Evolutionary conservation across 768 basidiomycete species (phyloP).

Genomic region (Phanerochaete sordida): DNA sequence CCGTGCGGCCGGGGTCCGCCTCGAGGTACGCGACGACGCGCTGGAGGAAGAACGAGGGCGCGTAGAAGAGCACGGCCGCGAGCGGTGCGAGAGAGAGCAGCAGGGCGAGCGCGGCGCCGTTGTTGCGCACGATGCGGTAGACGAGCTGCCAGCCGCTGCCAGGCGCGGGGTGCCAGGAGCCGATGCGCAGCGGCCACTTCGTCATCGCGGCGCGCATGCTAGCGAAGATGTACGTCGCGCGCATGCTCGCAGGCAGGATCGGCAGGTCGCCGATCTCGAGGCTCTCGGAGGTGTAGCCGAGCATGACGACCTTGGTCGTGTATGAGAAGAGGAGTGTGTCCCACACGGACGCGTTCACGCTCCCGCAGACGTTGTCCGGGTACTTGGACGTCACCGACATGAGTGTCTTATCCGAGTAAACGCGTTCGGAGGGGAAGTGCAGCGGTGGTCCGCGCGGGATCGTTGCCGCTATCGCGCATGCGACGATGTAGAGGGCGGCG

Average conservation of each 20-base stretch:
- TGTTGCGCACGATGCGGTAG: conserved; percentile 60
- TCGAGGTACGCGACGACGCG: conserved; percentile 64
- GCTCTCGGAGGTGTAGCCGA: conserved; percentile 68
- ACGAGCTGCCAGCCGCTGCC: conserved; percentile 60
- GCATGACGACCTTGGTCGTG: conserved; percentile 83
- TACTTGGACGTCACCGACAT: conserved; percentile 55
- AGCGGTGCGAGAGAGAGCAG: conserved; percentile 51
- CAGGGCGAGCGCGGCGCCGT: conserved; percentile 36
- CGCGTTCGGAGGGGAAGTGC: conserved; percentile 65
- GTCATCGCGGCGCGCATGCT: conserved; percentile 59
- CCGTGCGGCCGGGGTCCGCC: conserved; percentile 49
- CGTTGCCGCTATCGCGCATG: conserved; percentile 37
- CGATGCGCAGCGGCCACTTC: conserved; percentile 45
- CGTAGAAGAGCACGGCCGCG: conserved; percentile 58
- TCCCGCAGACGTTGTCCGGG: conserved; percentile 73
- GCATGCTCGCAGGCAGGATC: conserved; percentile 71
- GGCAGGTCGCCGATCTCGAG: conserved; percentile 89
- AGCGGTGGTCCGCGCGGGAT: conserved; percentile 74
- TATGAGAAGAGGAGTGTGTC: conserved; percentile 76
- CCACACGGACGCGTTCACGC: conserved; percentile 56
- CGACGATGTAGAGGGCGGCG: conserved; percentile 45
- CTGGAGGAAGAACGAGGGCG: conserved; percentile 56
- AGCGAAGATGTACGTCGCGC: conserved; percentile 56
- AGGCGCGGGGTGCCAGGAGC: conserved; percentile 55
- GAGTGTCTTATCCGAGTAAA: conserved; percentile 74